A percentile compares a stretch with the other conserved stretches of the same genome.
Evolutionary conservation across 1,139 yeast genomes (phyloP).

Genomic region (Arxiozyma heterogenica): DNA sequence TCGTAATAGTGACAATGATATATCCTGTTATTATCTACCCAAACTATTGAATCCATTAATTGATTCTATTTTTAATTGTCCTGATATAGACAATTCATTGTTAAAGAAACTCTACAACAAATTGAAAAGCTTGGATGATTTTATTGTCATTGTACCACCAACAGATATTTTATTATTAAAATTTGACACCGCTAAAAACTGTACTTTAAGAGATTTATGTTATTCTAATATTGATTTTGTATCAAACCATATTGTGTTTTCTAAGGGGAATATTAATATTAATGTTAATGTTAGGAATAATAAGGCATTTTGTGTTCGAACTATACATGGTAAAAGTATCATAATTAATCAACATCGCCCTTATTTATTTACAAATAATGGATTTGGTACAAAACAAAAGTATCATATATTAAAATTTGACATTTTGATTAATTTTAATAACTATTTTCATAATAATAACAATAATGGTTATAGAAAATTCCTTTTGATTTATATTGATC

Average conservation of each 20-base stretch:
- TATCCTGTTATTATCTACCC: constrained; percentile 30
- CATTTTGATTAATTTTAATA: constrained; percentile 38
- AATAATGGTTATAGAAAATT: constrained; percentile 33
- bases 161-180: constrained; percentile 42
- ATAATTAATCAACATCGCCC: background rate
- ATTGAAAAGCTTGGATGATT: constrained; percentile 37
- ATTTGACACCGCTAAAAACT: constrained; percentile 42
- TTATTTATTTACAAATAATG: constrained; percentile 44
- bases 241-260: constrained; percentile 51
- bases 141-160: constrained; percentile 55
- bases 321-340: constrained; percentile 40
- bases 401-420: constrained; percentile 39
- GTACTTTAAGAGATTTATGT: constrained; percentile 47
- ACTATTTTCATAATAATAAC: constrained; percentile 32
- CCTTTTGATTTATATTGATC: constrained; percentile 45
- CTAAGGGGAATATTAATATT: background rate
- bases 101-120: constrained; percentile 40
- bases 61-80: constrained; percentile 60
- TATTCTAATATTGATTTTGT: constrained; percentile 53
- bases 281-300: background rate
- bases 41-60: constrained; percentile 53
- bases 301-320: constrained; percentile 30
- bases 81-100: constrained; percentile 44
- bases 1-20: background rate
- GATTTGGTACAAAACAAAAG: constrained; percentile 44